phyloP scores from a whole-genome alignment of 2,329 filamentous ascomycete species.

The Metarhizium album region DNA sequence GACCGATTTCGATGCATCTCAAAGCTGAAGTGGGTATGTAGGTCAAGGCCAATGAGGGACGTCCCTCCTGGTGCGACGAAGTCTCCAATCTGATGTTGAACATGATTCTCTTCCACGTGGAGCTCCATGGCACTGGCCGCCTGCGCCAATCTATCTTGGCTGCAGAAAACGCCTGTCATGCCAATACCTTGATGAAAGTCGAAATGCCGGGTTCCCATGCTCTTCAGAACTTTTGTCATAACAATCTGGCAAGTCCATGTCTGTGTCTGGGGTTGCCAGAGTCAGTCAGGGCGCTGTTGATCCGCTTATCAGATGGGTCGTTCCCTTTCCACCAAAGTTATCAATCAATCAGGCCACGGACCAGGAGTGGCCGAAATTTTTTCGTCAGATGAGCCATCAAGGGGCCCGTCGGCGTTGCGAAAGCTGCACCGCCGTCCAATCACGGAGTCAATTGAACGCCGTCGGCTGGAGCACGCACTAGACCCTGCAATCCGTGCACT shows the following conservation, averaged over 20 bases:
- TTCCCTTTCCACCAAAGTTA: slow-evolving; percentile 1
- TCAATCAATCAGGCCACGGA: slow-evolving; percentile 3
- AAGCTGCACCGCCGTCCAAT: background rate
- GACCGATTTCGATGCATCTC: too few relatives aligned
- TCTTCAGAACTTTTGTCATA: background rate
- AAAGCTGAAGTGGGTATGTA: too few relatives aligned
- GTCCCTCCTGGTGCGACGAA: background rate
- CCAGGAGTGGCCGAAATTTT: background rate
- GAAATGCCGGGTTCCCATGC: background rate
- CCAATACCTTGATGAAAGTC: background rate
- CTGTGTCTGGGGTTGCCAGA: background rate
- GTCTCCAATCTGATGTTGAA: background rate
- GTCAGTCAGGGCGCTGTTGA: background rate
- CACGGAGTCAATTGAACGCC: background rate
- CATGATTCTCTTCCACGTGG: background rate
- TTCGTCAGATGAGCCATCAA: background rate
- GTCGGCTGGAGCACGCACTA: background rate
- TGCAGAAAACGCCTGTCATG: background rate
- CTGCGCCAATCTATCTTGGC: too few relatives aligned
- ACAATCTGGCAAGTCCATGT: background rate
- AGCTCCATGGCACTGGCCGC: background rate
- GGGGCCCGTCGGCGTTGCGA: background rate
- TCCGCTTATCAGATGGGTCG: slow-evolving; percentile 7
- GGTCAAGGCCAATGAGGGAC: background rate
- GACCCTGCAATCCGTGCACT: background rate